phyloP scores from a whole-genome alignment of 2,329 filamentous ascomycete genomes.

The Pseudopyrenochaeta lycopersici region DNA sequence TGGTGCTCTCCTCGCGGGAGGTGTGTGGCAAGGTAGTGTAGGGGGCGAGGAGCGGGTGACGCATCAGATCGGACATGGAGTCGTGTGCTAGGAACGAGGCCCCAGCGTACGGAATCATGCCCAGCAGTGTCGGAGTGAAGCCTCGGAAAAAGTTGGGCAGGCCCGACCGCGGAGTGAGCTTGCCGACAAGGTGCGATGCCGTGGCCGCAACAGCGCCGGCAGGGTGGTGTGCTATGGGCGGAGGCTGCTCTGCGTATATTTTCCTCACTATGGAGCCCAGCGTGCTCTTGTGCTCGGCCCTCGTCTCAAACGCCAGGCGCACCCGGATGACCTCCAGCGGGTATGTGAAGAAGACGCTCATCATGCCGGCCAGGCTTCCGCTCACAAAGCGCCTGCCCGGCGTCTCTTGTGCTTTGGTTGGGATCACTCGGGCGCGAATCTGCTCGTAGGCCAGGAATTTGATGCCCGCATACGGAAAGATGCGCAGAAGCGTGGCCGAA shows the following conservation, averaged over 20 bases:
- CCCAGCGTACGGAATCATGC: constrained; percentile 97
- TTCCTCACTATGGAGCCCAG: constrained; percentile 79
- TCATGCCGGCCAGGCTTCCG: constrained; percentile 81
- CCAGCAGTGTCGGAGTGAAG: constrained; percentile 87
- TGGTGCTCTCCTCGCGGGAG: constrained; percentile 45
- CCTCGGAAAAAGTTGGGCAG: constrained; percentile 94
- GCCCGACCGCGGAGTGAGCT: constrained; percentile 70
- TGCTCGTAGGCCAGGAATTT: constrained; percentile 99
- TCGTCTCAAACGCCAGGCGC: constrained; percentile 93
- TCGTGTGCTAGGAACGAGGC: constrained; percentile 97
- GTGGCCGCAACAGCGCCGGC: constrained; percentile 53
- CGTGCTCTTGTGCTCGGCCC: constrained; percentile 73
- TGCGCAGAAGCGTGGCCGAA: constrained; percentile 89
- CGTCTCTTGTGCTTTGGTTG: constrained; percentile 77
- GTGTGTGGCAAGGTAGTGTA: constrained; percentile 79
- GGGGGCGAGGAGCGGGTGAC: constrained; percentile 69
- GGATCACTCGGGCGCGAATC: constrained; percentile 82
- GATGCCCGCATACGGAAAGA: constrained; percentile 97
- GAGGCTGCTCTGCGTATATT: constrained; percentile 81
- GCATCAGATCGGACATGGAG: constrained; percentile 83
- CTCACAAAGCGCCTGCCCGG: constrained; percentile 76
- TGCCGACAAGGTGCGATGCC: constrained; percentile 57
- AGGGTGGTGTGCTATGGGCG: constrained; percentile 36
- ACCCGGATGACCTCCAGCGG: constrained; percentile 93
- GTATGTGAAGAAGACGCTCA: constrained; percentile 95